Conservation (phyloP, 306 rosid genomes). For the Vachellia collinsii region DNA sequence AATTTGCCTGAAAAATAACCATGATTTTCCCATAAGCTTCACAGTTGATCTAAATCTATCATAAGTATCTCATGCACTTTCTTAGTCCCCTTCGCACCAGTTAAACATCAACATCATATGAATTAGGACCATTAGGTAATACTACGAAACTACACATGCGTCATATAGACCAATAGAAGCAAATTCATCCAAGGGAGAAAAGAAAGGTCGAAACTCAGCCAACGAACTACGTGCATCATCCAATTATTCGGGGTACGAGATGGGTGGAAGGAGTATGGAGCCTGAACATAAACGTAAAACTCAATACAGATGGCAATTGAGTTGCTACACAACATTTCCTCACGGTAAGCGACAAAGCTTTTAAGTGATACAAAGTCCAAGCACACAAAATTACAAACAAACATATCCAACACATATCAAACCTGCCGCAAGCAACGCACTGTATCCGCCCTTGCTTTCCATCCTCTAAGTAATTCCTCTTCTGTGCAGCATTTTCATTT, state of each 20-base stretch:
- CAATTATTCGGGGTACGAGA: background rate
- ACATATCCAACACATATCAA: conserved; percentile 41
- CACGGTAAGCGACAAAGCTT: background rate
- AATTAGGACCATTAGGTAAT: background rate
- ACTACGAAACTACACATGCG: background rate
- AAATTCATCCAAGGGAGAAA: background rate
- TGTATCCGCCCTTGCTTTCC: conserved; percentile 79
- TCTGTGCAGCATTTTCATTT: conserved; percentile 63
- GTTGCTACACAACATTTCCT: background rate
- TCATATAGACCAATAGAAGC: background rate
- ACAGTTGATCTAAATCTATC: conserved; percentile 1
- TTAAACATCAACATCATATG: background rate
- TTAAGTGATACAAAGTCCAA: background rate
- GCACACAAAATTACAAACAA: conserved; percentile 11
- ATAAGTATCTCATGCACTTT: conserved; percentile 11
- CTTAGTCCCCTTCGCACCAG: background rate
- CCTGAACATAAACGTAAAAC: background rate
- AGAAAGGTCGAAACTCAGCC: background rate
- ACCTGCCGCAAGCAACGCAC: conserved; percentile 93
- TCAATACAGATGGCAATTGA: background rate
- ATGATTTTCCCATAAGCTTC: background rate
- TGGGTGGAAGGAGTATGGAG: background rate
- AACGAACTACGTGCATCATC: background rate
- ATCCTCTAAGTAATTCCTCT: conserved; percentile 74
- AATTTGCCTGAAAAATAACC: background rate